phyloP scores from a whole-genome alignment of 371 early-diverging fungal species.

The Phascolomyces articulosus region DNA sequence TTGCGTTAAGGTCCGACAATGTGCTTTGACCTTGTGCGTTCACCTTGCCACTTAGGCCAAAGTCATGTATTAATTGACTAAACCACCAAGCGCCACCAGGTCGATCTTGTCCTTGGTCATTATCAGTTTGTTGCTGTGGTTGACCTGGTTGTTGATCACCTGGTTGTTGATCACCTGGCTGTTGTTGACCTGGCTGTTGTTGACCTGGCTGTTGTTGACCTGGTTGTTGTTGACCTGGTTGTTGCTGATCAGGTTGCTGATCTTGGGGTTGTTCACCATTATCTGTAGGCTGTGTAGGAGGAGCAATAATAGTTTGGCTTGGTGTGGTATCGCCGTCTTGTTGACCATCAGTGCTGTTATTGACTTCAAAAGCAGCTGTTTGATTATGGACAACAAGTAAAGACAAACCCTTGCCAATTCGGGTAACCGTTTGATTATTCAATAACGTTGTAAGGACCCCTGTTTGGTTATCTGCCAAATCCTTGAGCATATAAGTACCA shows the following conservation, averaged over 20 bases:
- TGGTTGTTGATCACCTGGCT: no score
- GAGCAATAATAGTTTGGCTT: neutral
- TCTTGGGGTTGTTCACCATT: neutral
- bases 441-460: constrained; percentile 25
- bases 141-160: no score
- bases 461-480: constrained; percentile 16
- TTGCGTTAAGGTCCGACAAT: neutral
- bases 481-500: constrained; percentile 23
- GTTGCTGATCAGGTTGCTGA: neutral
- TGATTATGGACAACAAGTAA: constrained; percentile 22
- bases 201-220: neutral
- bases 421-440: constrained; percentile 28
- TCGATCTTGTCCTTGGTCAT: neutral
- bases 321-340: neutral
- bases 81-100: constrained; percentile 9
- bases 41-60: neutral
- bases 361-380: neutral
- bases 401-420: constrained; percentile 25
- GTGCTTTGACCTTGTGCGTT: neutral
- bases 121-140: no score
- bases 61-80: neutral
- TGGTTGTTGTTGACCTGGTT: neutral
- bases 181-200: neutral
- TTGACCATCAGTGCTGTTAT: constrained; percentile 1
- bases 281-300: neutral